Percentiles rank a stretch among this genome's conserved stretches.
These are phyloP conservation scores for Blastobotrys petasosporus DNA, from an alignment of 1,139 yeast species.

Conservation along the genomic window DNA sequence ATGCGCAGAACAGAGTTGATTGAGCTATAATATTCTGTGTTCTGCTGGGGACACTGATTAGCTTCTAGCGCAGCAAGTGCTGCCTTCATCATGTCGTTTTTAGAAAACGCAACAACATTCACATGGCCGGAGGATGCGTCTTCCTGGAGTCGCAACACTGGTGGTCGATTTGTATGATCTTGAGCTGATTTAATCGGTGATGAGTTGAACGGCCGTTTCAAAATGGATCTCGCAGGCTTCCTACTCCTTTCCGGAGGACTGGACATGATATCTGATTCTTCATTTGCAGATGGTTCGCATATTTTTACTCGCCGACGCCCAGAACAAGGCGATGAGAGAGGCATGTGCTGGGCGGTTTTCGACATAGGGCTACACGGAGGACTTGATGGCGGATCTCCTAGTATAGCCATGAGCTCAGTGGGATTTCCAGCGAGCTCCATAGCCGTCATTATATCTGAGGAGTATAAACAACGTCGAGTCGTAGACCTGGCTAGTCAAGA, in stretches of 20 bases:
- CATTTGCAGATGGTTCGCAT: background rate
- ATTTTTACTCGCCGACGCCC: conserved; percentile 7
- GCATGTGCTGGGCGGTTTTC: background rate
- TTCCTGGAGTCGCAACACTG: conserved; percentile 5
- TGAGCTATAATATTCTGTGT: conserved; percentile 21
- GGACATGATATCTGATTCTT: conserved; percentile 7
- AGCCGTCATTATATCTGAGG: too few species aligned
- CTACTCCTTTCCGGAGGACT: conserved; percentile 12
- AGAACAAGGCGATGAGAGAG: background rate
- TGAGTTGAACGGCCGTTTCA: conserved; percentile 8
- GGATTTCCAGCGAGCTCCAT: too few species aligned
- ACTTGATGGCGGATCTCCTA: conserved; percentile 9
- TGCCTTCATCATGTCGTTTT: conserved; percentile 17
- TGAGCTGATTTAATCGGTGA: conserved; percentile 7
- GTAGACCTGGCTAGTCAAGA: too few species aligned
- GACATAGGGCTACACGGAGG: conserved; percentile 1
- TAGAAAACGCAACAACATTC: conserved; percentile 5
- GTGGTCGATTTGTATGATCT: background rate
- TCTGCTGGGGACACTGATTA: conserved; percentile 13
- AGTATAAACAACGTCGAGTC: too few species aligned
- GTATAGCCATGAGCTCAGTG: too few species aligned
- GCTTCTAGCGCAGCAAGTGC: conserved; percentile 18
- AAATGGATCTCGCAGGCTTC: conserved; percentile 13
- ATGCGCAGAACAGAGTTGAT: conserved; percentile 19
- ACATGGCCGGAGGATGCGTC: conserved; percentile 10